Base-by-base conservation (phyloP, 2,329 filamentous ascomycete species). In the Fusarium citri region DNA sequence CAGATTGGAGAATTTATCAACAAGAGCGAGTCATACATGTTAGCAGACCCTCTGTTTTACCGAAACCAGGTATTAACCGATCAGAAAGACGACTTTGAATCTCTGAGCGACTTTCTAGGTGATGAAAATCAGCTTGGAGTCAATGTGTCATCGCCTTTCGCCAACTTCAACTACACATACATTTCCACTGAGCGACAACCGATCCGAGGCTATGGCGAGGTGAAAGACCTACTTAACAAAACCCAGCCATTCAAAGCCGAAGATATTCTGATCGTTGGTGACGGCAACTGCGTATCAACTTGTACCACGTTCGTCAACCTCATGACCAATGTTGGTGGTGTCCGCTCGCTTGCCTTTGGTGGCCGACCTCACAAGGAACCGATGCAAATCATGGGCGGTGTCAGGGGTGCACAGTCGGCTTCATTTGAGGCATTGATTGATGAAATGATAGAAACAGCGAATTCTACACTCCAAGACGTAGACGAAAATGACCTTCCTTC, bases 321-420 rank as follows among this genome's bases (percentile, higher is more conserved):
- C 14, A 59, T 69, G 25, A 47, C 46, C 1, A 53, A 59, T 8
- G 31, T 54, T 12, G 47, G 59, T 10, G 59, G 64, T 3, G 42
- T 68, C 16, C 66, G 53, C 7, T 42, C 64, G 8, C 16, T 69
- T 12, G 41, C 64, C 6, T 50, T 68, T 8, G 66, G 66, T 3
- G 66, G 66, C 8, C 64, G 46, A 6, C 66, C 64, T 2, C 31
- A 41, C 2, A 26, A 46, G 0, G 34, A 56, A n/a, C 54, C 67
- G 7, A 69, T 69, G 67, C 67, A 69, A 20, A 42, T 51, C 25
- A 62, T 69, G 50, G 67, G 64, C 6, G 67, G 67, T 8, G 57
- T 62, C 12, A 61, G 66, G 8, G 66, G 63, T 1, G 34, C 47
- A 10, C 51, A 53, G 37, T 25, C 15, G 6, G 8, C 18, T 14